Evolutionary conservation across 208 protist genomes (phyloP).

Genomic region (Crithidia fasciculata): DNA sequence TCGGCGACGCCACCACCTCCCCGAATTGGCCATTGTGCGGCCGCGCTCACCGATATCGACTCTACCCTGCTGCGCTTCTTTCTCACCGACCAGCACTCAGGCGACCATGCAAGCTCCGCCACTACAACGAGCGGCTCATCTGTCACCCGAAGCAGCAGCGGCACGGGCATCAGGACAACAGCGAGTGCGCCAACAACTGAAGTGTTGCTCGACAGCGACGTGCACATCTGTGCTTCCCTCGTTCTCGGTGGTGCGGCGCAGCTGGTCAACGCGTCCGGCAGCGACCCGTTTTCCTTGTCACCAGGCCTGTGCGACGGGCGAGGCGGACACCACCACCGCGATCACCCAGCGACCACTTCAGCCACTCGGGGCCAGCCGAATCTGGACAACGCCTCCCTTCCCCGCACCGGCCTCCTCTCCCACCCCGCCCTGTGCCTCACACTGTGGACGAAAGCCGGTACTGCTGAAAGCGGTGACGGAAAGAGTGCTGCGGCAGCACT

Average conservation of each 20-base stretch:
- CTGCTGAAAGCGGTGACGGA: too few species aligned
- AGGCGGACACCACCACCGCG: neutral
- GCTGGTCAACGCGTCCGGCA: slow-evolving; percentile 11
- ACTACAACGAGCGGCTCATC: too few species aligned
- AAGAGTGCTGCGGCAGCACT: neutral
- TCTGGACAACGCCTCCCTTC: slow-evolving; percentile 14
- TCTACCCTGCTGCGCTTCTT: slow-evolving; percentile 22
- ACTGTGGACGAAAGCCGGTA: slow-evolving; percentile 1
- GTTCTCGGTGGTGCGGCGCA: slow-evolving; percentile 34
- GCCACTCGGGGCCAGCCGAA: neutral
- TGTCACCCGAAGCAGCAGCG: too few species aligned
- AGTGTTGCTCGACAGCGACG: slow-evolving; percentile 3
- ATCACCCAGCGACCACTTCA: too few species aligned
- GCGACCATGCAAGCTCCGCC: neutral
- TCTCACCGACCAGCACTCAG: slow-evolving; percentile 20
- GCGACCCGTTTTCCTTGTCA: neutral
- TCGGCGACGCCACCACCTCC: slow-evolving; percentile 7
- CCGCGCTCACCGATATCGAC: slow-evolving; percentile 11
- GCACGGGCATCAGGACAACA: neutral
- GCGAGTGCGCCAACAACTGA: neutral
- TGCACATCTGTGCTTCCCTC: slow-evolving; percentile 30
- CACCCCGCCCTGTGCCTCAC: slow-evolving; percentile 38
- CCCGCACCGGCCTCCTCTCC: slow-evolving; percentile 19
- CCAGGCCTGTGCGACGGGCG: neutral
- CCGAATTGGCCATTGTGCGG: slow-evolving; percentile 44